phyloP scores from a whole-genome alignment of 805 yeast species.

The Wickerhamiella occidentalis region DNA sequence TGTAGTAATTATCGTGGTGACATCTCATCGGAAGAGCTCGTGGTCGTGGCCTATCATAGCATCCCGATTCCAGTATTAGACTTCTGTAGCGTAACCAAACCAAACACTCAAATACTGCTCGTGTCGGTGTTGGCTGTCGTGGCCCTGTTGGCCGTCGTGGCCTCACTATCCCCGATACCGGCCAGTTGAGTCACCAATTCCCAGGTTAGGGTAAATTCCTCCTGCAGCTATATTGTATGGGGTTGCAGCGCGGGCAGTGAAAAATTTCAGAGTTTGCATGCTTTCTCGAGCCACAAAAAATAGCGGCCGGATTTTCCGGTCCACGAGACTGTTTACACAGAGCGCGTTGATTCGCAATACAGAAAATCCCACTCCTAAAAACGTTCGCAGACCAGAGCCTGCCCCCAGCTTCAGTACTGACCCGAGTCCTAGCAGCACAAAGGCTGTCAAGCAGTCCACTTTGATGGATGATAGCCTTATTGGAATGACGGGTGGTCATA shows the following conservation, averaged over 20 bases:
- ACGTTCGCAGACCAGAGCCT: constrained; percentile 25
- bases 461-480: constrained; percentile 58
- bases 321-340: not conserved
- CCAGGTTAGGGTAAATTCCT: not conserved
- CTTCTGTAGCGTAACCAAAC: no score
- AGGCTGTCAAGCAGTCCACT: constrained; percentile 13
- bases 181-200: not conserved
- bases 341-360: not conserved
- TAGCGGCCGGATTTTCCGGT: not conserved
- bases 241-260: not conserved
- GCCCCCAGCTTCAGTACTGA: constrained; percentile 29
- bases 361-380: constrained; percentile 8
- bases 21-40: no score
- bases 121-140: no score
- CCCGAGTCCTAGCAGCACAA: constrained; percentile 10
- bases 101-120: no score
- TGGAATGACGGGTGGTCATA: constrained; percentile 96
- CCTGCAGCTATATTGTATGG: no score
- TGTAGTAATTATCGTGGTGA: no score
- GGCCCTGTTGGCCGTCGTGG: no score
- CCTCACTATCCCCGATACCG: not conserved
- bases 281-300: constrained; percentile 3
- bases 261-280: not conserved
- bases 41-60: no score
- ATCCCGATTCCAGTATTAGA: no score